phyloP scores from a whole-genome alignment of 176 grass and related monocot species.

The Elaeis guineensis region DNA sequence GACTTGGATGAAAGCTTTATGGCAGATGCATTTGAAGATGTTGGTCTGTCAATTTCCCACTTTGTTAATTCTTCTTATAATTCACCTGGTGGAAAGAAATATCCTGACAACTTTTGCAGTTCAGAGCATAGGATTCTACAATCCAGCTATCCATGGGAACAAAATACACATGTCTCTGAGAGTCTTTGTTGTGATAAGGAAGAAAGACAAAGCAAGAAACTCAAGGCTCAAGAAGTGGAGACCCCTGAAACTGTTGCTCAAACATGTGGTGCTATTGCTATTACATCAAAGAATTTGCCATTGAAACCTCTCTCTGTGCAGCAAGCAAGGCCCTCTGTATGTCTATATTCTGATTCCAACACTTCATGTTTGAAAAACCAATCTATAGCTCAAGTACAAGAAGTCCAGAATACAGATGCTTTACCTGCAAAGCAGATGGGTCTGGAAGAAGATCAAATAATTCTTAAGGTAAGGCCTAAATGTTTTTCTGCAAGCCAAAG shows the following conservation, averaged over 20 bases:
- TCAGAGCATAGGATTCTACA: no score
- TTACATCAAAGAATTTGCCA: slow-evolving; percentile 20
- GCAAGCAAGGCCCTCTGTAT: slow-evolving; percentile 9
- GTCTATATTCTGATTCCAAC: no score
- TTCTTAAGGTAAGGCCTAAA: slow-evolving; percentile 28
- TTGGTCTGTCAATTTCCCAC: slow-evolving; percentile 43
- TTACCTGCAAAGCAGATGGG: slow-evolving; percentile 13
- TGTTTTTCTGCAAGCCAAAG: no score
- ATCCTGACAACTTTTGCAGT: no score
- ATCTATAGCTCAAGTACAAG: slow-evolving; percentile 18
- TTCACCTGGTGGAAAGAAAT: neutral
- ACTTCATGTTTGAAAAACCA: slow-evolving; percentile 29
- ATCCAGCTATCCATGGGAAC: slow-evolving; percentile 18
- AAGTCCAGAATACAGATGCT: slow-evolving; percentile 16
- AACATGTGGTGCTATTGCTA: slow-evolving; percentile 13
- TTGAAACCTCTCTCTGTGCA: slow-evolving; percentile 28
- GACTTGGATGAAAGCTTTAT: slow-evolving; percentile 57
- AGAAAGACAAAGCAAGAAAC: slow-evolving; percentile 27
- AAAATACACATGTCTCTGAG: slow-evolving; percentile 16
- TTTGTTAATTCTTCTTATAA: slow-evolving; percentile 24
- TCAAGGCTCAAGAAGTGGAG: slow-evolving; percentile 16
- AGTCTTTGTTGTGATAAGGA: slow-evolving; percentile 12
- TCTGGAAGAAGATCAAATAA: slow-evolving; percentile 22
- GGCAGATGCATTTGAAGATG: slow-evolving; percentile 59
- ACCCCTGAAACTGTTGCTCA: slow-evolving; percentile 38